Evolutionary conservation across 257 asterid genomes (phyloP), one percentile per base, ranked within the genome.

Genomic region (Paraleonurus japonicus): DNA sequence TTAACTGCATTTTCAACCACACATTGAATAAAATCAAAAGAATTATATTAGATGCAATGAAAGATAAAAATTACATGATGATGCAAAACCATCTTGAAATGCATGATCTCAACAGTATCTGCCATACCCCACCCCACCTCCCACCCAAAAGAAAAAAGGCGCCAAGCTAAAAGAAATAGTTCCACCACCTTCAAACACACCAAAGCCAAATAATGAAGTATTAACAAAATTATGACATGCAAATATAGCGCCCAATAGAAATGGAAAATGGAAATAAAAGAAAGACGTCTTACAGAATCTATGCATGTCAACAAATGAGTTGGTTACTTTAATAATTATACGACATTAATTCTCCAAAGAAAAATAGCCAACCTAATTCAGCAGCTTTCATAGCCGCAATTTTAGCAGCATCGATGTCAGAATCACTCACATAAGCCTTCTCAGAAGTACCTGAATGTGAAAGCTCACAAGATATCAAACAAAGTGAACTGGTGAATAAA

Each of bases 351-450:
- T 54, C 27, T 33, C 23, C 69, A 73, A 11, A 60, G 33, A 75
- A 9, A 35, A 70, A 61, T 32, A 17, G 60, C 80, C 7, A 55
- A 86, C 99, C 98, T 80, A 86, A 78, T 80, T 95, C 98, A 77
- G 99, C 99, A 63, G 98, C 99, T 82, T 83, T 94, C 90, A 91
- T 82, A 33, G 98, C 98, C 82, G 96, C 97, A 75, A 88, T 63
- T 81, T 85, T 94, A 35, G 97, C 99, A 69, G 96, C 96, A 81
- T 87, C 95, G 55, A 94, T 85, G 81, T 91, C 98, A 70, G 98
- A 86, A 73, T 88, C 96, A 30, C 85, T 86, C 83, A 86, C 85
- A 41, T 20, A 72, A 39, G 77, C 82, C 80, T 83, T 81, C 82
- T 89, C 90, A 27, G 90, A 77, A 26, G 85, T 60, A 71, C 81